These are phyloP conservation scores for Miamiensis avidus DNA, from an alignment of 169 alveolate species.

Conservation along the genomic window DNA sequence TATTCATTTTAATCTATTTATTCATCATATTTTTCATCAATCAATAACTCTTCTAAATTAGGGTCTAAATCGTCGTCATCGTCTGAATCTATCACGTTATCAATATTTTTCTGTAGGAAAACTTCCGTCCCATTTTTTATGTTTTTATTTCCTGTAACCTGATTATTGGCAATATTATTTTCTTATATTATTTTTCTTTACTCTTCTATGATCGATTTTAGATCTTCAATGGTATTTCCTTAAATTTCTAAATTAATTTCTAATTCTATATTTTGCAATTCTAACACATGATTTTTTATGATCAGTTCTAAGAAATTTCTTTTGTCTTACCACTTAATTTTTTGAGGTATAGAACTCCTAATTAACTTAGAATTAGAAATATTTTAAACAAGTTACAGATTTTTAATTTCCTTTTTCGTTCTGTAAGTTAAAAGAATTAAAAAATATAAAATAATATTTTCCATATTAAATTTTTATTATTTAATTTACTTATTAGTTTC, in stretches of 20 bases:
- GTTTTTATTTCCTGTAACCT: not conserved
- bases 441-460: too few relatives aligned
- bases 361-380: conserved; percentile 51
- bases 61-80: not conserved
- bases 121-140: not conserved
- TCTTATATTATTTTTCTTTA: conserved; percentile 43
- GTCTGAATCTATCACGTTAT: too few relatives aligned
- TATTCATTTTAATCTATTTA: not conserved
- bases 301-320: conserved; percentile 61
- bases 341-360: conserved; percentile 44
- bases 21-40: not conserved
- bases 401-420: conserved; percentile 59
- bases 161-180: not conserved
- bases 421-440: not conserved
- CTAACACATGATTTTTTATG: conserved; percentile 66
- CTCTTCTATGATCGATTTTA: conserved; percentile 35
- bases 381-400: conserved; percentile 53
- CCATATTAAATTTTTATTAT: too few relatives aligned
- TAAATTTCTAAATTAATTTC: conserved; percentile 62
- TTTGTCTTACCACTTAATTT: conserved; percentile 56
- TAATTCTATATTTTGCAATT: conserved; percentile 65
- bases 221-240: conserved; percentile 65
- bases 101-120: too few relatives aligned
- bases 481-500: conserved; percentile 43
- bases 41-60: not conserved